Percentiles rank a stretch among this genome's conserved stretches.
These are phyloP conservation scores for Stygiomarasmius scandens DNA, from an alignment of 1,284 basidiomycete species.

Conservation along the genomic window DNA sequence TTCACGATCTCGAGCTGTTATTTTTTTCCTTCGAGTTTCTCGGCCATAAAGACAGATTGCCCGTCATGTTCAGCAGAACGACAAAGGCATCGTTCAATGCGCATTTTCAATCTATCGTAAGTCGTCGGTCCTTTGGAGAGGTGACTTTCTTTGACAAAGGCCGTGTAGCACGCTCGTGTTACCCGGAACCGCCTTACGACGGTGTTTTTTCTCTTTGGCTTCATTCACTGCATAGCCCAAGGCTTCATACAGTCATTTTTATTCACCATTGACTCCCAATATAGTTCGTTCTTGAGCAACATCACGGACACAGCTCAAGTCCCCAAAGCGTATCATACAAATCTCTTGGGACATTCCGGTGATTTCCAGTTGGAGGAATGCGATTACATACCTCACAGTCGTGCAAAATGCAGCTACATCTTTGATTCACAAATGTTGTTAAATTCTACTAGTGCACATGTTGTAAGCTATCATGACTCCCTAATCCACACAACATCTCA, in stretches of 20 bases:
- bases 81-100: background rate
- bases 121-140: background rate
- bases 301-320: slow-evolving; percentile 43
- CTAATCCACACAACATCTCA: background rate
- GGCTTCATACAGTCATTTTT: slow-evolving; percentile 53
- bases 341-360: slow-evolving; percentile 35
- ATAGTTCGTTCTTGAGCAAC: slow-evolving; percentile 36
- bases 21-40: background rate
- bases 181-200: slow-evolving; percentile 36
- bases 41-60: background rate
- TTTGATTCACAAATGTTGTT: slow-evolving; percentile 30
- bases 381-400: slow-evolving; percentile 42
- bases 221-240: slow-evolving; percentile 44
- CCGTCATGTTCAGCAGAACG: background rate
- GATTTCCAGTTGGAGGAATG: slow-evolving; percentile 47
- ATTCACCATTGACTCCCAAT: slow-evolving; percentile 47
- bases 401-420: slow-evolving; percentile 21
- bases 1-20: background rate
- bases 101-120: background rate
- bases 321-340: slow-evolving; percentile 41
- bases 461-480: background rate
- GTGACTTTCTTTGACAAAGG: background rate
- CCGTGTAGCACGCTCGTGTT: slow-evolving; percentile 11
- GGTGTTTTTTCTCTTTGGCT: slow-evolving; percentile 50
- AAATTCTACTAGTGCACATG: background rate